These are phyloP conservation scores for Scutellaria minor DNA, from an alignment of 257 asterid species.

Conservation along the genomic window DNA sequence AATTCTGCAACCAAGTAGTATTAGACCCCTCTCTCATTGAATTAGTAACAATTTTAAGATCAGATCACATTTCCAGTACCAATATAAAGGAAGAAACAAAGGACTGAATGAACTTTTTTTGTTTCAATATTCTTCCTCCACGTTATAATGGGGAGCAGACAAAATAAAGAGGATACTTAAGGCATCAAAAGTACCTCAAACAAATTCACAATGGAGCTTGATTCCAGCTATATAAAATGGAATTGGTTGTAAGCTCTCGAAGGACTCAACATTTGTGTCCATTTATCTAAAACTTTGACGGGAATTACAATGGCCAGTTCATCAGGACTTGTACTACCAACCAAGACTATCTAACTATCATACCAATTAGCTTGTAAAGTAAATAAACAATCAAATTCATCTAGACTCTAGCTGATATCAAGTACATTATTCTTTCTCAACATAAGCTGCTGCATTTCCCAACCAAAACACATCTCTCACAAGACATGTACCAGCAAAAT, in stretches of 20 bases:
- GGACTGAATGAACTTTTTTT: background rate
- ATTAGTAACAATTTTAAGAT: background rate
- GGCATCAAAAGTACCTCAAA: slow-evolving; percentile 9
- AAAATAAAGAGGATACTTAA: background rate
- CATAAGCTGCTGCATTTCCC: slow-evolving; percentile 3
- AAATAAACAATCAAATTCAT: background rate
- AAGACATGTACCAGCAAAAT: slow-evolving; percentile 7
- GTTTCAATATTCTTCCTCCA: background rate
- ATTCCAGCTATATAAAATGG: background rate
- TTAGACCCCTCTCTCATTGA: background rate
- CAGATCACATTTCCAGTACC: background rate
- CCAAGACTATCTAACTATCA: background rate
- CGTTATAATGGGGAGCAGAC: background rate
- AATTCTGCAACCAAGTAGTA: slow-evolving; percentile 8
- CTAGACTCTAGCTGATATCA: background rate
- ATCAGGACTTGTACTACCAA: background rate
- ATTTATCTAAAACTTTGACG: background rate
- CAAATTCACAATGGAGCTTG: background rate
- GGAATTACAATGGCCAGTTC: background rate
- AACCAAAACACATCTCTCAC: slow-evolving; percentile 3
- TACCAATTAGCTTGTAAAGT: background rate
- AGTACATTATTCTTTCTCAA: background rate
- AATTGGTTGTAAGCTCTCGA: slow-evolving; percentile 2
- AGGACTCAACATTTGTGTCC: background rate
- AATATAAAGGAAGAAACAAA: background rate